Conservation (phyloP, 352 stramenopile species). For the Halophytophthora batemanensis region DNA sequence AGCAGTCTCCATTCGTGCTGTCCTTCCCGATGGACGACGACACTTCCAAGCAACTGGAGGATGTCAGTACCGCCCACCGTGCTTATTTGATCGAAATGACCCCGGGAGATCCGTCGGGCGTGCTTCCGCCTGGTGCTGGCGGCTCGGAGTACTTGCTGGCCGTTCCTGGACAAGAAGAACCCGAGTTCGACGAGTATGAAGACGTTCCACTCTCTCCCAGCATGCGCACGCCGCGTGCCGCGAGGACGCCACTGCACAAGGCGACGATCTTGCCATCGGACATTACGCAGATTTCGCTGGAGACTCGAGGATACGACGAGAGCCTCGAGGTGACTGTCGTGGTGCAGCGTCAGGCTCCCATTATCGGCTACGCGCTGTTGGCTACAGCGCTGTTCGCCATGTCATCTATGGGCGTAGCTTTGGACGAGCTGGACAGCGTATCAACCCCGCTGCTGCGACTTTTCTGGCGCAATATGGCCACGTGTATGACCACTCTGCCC, state of each 20-base stretch:
- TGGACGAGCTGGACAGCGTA: slow-evolving; percentile 62
- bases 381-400: slow-evolving; percentile 71
- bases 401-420: slow-evolving; percentile 69
- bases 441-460: slow-evolving; percentile 77
- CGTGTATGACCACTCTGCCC: slow-evolving; percentile 51
- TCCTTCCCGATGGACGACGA: slow-evolving; percentile 77
- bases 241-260: slow-evolving; percentile 33
- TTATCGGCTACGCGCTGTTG: slow-evolving; percentile 70
- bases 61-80: slow-evolving; percentile 46
- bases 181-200: slow-evolving; percentile 30
- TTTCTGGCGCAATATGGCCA: slow-evolving; percentile 81
- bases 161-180: slow-evolving; percentile 45
- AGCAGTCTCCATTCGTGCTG: slow-evolving; percentile 53
- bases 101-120: slow-evolving; percentile 38
- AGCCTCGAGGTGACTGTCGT: slow-evolving; percentile 71
- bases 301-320: slow-evolving; percentile 66
- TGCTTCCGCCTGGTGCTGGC: slow-evolving; percentile 26
- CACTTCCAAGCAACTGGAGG: slow-evolving; percentile 50
- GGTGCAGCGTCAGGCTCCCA: slow-evolving; percentile 57
- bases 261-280: slow-evolving; percentile 58
- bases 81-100: slow-evolving; percentile 84
- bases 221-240: too few relatives aligned
- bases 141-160: slow-evolving; percentile 70
- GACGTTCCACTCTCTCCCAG: too few relatives aligned
- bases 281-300: slow-evolving; percentile 69